Percentiles rank a stretch among this genome's conserved stretches.
phyloP scores from a whole-genome alignment of 495 filamentous ascomycete species.

The Penicillium cinerascens region DNA sequence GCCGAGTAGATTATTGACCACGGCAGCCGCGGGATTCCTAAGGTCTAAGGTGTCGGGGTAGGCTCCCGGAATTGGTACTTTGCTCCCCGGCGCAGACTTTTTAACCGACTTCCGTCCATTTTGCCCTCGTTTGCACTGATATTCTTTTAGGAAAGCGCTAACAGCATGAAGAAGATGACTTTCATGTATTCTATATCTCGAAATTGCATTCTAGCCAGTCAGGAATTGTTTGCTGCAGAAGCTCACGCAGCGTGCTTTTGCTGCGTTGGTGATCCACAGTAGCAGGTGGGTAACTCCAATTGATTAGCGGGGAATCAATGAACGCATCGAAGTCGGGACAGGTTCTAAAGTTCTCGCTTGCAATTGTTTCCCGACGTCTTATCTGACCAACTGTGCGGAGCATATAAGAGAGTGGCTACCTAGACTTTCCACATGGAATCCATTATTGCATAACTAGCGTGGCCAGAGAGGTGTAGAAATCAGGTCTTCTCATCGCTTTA shows the following conservation, averaged over 20 bases:
- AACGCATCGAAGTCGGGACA: background rate
- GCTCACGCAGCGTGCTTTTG: background rate
- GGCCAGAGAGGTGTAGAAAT: no score
- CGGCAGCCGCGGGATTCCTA: no score
- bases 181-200: no score
- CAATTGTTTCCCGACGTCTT: background rate
- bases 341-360: background rate
- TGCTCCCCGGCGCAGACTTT: background rate
- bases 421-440: no score
- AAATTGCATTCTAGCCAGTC: background rate
- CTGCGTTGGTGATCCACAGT: conserved; percentile 4
- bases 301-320: conserved; percentile 1
- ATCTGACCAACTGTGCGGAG: background rate
- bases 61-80: background rate
- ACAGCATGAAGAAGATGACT: no score
- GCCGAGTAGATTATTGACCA: no score
- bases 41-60: no score
- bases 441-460: no score
- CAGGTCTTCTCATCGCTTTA: no score
- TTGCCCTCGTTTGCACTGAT: background rate
- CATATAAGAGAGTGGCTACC: background rate
- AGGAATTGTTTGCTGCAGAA: background rate
- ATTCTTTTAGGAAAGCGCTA: no score
- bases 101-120: background rate
- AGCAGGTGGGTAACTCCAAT: conserved; percentile 3